Evolutionary conservation across 2,329 filamentous ascomycete genomes (phyloP), one percentile per base, ranked within the genome.

Genomic region (Sclerotinia sclerotiorum): DNA sequence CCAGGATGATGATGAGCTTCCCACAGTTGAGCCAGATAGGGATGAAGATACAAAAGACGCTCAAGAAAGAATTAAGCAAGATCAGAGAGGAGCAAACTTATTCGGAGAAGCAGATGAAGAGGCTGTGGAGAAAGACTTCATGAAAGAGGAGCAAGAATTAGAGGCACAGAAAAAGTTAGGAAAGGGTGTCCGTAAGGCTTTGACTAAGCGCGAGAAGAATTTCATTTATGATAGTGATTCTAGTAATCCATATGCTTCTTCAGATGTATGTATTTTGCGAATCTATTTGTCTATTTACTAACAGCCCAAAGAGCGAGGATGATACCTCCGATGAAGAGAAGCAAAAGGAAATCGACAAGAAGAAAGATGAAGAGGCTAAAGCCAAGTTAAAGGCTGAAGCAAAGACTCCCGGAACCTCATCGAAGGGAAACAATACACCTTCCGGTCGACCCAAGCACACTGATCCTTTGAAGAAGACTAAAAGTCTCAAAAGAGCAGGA

Each of bases 61-160:
- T 0, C 88, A 90, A 71, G 88, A 89, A 19, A 83, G 89, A 65
- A 89, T 94, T 73, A 92, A 91, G 72, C 87, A 89, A 68, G 90
- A 94, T 75, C 93, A 96, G 78, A 83, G 96, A n/a, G 88, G 88
- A 65, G 94, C 94, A 11, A 97, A 97, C 75, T 82, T 95, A 2
- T 97, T 97, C 74, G 87, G 87, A 56, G 84, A 87, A 17, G 87
- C 84, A 48, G 84, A 90, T 73, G 90, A 96, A 75, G 81, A 87
- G 56, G 87, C 90, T 76, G 86, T 93, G 5, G 90, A 94, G 74
- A 87, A 89, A 72, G 89, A 85, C 63, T 82, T 85, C 64, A 85
- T 95, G 71, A 84, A 92, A 71, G 86, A 91, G 71, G 88, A 92
- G 74, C 86, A 88, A 75, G 90, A 91, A 73, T 89, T 90, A 72